phyloP scores from a whole-genome alignment of 176 grass and related monocot species.

The Thalia dealbata region DNA sequence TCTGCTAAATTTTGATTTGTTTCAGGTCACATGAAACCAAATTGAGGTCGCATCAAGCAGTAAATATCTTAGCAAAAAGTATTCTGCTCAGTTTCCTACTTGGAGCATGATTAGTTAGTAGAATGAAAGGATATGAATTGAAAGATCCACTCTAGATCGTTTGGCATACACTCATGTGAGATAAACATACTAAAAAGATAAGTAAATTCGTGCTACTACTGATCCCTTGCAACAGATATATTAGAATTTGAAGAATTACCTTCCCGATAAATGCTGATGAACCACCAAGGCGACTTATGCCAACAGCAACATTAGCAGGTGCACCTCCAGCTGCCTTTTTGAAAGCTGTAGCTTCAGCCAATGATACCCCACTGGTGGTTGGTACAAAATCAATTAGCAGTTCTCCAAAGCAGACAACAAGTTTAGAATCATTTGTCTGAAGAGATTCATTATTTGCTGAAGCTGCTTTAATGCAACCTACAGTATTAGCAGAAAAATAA shows the following conservation, averaged over 20 bases:
- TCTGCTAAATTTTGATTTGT: too few species aligned
- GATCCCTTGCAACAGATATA: too few species aligned
- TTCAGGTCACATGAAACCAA: too few species aligned
- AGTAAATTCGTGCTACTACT: too few species aligned
- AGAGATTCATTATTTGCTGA: conserved; percentile 26
- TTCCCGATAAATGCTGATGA: conserved; percentile 92
- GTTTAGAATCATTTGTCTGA: conserved; percentile 37
- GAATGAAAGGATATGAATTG: too few species aligned
- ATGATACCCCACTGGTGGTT: conserved; percentile 52
- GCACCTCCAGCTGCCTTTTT: conserved; percentile 91
- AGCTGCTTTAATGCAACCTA: conserved; percentile 39
- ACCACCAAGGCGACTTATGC: conserved; percentile 84
- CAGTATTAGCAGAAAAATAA: conserved; percentile 4
- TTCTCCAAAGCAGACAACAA: conserved; percentile 89
- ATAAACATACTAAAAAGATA: too few species aligned
- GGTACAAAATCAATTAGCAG: conserved; percentile 89
- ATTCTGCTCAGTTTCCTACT: too few species aligned
- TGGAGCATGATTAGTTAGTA: too few species aligned
- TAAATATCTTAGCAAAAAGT: too few species aligned
- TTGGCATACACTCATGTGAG: neutral
- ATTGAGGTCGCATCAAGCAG: too few species aligned
- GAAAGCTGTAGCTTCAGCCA: conserved; percentile 77
- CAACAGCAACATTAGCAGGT: conserved; percentile 92
- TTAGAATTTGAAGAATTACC: conserved; percentile 23
- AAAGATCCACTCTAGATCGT: neutral